These are phyloP conservation scores for Penstemon eatonii DNA, from an alignment of 257 asterid genomes.

Conservation along the genomic window DNA sequence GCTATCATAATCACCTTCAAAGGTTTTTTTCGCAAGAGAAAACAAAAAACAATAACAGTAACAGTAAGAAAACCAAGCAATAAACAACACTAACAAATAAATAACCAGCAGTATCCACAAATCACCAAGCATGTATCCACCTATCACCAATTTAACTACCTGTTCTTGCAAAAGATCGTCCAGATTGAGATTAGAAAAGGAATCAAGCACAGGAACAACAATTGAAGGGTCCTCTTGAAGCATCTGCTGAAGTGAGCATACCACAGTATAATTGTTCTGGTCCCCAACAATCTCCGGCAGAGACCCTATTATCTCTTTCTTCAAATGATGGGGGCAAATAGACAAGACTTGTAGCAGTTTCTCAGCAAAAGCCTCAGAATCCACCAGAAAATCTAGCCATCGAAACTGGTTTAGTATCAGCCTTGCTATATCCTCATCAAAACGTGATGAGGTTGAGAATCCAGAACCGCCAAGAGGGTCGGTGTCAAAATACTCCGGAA, in stretches of 20 bases:
- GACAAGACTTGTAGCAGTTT: constrained; percentile 70
- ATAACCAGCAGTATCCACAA: constrained; percentile 22
- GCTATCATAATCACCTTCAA: constrained; percentile 68
- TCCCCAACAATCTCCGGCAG: constrained; percentile 81
- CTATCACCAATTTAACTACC: constrained; percentile 39
- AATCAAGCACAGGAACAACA: constrained; percentile 76
- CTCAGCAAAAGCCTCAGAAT: constrained; percentile 66
- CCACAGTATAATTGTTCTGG: constrained; percentile 58
- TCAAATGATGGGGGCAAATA: constrained; percentile 71
- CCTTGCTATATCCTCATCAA: constrained; percentile 75
- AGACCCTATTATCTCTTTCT: constrained; percentile 82
- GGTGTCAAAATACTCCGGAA: constrained; percentile 75
- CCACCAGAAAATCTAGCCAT: constrained; percentile 87
- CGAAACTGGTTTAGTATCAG: constrained; percentile 73
- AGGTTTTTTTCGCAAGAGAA: constrained; percentile 11
- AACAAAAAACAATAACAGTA: neutral
- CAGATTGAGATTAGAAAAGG: constrained; percentile 78
- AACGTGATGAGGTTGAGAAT: constrained; percentile 38
- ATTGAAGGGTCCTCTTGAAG: constrained; percentile 80
- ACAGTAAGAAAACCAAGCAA: neutral
- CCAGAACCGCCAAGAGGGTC: constrained; percentile 36
- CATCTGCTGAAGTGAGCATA: constrained; percentile 74
- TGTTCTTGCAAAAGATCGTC: constrained; percentile 71
- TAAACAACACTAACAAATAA: neutral
- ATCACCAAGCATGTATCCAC: constrained; percentile 12